Base-by-base conservation (phyloP, 306 rosid genomes). In the Fagus crenata region DNA sequence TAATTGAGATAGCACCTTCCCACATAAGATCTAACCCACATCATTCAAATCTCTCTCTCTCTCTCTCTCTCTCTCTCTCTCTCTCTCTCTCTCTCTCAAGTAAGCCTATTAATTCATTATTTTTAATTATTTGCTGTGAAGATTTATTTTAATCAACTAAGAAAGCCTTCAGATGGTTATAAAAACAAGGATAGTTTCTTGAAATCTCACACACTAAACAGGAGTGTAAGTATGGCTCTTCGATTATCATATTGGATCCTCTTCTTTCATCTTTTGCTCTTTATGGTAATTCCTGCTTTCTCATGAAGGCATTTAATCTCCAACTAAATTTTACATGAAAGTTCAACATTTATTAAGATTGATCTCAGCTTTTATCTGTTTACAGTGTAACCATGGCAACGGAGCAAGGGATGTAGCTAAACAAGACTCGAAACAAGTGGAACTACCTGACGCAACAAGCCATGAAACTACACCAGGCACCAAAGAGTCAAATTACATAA, bases 371-470 rank as follows among this genome's bases (percentile, higher is more conserved):
- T 63, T 9, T 40, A 7, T 7, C 17, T 65, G 12, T 65, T 6
- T 56, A 63, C 40, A 81, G 85, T 31, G 58, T 65, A 39, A 43
- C 6, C 35, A 40, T 17, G 49, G 65, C 64, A 77, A 17, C 35
- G 85, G 78, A 77, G 81, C 53, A 28, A 72, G 81, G 81, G 53
- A 72, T 32, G 46, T 13, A 2, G 55, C 17, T 40, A 53, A 61
- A 4, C 18, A 61, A 33, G 68, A 32, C 7, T 3, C 2, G 67
- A 32, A 58, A 58, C 64, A 58, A 18, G 63, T n/a, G n/a, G n/a
- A n/a, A n/a, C n/a, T n/a, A n/a, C n/a, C n/a, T n/a, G n/a, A n/a
- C n/a, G n/a, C n/a, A n/a, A n/a, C n/a, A n/a, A n/a, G n/a, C n/a
- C n/a, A n/a, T 46, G 51, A 46, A 46, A 46, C 51, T 9, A 46